Evolutionary conservation across 805 yeast genomes (phyloP), one percentile per base, ranked within the genome.

Genomic region (Teunomyces gatunensis): DNA sequence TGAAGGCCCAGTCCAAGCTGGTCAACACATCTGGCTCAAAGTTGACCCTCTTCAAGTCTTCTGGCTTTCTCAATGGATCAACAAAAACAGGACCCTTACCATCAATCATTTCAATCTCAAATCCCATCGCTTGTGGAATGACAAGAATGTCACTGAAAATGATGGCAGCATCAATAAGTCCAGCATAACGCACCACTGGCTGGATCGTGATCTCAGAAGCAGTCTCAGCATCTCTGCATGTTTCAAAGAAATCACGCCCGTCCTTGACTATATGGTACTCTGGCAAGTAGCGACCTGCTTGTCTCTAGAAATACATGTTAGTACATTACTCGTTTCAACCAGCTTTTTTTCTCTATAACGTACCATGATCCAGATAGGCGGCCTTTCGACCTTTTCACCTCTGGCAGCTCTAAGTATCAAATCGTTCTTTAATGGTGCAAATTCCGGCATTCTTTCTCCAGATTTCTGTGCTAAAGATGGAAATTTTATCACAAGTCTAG

Each of bases 121-220:
- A 88, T 11, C 99, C 99, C 90, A 94, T 85, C 10, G 97, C 99
- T 70, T 94, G 98, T 2, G 99, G 99, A 46, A 94, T 86, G 33
- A 94, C 99, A 49, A 94, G 75, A 57, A 94, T 94, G 65, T 94
- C 99, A 63, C 91, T 84, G 73, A 94, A 94, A 48, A 94, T 94
- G 56, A 94, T 94, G 4, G 99, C 99, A 4, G 98, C 98, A 63
- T 94, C 99, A 42, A 92, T 78, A 46, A 91, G 75, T 0, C 96
- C 97, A 47, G 85, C 84, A 61, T 81, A 94, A 58, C 88, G 96
- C 47, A 85, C 89, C 47, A 94, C 80, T 4, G 99, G 99, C 71
- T 94, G 99, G 53, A 94, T 91, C 1, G 99, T 94, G 63, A 94
- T 89, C 46, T 81, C 92, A 23, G 96, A 82, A 1, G 98, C 99